Conservation (phyloP, 345 rosid genomes). For the Salix caprea region DNA sequence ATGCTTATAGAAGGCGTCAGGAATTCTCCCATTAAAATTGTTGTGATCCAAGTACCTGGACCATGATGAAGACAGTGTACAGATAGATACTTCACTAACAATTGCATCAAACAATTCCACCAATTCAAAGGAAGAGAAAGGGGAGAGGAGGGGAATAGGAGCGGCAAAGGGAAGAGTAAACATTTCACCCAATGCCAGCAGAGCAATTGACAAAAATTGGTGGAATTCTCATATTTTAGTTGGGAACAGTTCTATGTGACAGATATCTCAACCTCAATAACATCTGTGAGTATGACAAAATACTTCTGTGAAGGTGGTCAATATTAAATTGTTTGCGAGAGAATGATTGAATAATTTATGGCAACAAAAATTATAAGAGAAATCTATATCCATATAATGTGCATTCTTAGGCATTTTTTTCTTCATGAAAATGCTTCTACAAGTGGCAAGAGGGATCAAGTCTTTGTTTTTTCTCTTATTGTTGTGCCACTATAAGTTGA, state of each 20-base stretch:
- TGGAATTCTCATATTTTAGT: neutral
- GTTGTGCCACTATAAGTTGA: neutral
- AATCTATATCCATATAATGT: neutral
- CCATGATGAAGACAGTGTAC: neutral
- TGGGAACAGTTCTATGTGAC: neutral
- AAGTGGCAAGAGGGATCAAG: neutral
- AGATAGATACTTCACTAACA: neutral
- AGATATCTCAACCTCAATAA: neutral
- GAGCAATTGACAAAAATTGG: neutral
- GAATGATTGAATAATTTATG: neutral
- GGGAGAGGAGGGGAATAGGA: neutral
- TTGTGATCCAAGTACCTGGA: conserved; percentile 81
- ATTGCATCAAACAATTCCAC: neutral
- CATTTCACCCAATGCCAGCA: neutral
- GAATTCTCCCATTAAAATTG: conserved; percentile 64
- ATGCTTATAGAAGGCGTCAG: conserved; percentile 62
- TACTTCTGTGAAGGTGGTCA: neutral
- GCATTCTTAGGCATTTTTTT: neutral
- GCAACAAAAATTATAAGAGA: neutral
- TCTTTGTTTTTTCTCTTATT: neutral
- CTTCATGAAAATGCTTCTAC: neutral
- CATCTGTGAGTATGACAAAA: neutral
- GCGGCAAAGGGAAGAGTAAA: neutral
- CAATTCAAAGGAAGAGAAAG: neutral
- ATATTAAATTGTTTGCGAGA: neutral